phyloP scores from a whole-genome alignment of 139 green algal genomes.

The Picocystis salinarum region DNA sequence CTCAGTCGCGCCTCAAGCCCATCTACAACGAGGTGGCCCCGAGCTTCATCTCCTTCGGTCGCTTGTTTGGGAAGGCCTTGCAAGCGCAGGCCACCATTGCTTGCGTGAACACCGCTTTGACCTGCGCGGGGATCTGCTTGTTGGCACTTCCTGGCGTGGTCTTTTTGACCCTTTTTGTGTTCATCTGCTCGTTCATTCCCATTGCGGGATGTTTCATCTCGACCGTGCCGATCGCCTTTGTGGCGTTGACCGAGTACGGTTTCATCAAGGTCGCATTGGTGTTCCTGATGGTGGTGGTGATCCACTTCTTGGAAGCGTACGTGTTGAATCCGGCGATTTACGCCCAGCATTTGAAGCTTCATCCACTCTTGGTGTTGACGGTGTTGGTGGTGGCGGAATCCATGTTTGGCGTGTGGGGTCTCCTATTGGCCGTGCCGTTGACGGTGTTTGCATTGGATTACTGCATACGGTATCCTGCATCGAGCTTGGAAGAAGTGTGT shows the following conservation, averaged over 20 bases:
- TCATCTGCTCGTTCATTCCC: constrained; percentile 78
- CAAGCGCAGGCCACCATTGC: constrained; percentile 75
- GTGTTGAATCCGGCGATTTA: constrained; percentile 70
- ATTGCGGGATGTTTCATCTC: constrained; percentile 79
- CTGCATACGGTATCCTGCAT: constrained; percentile 24
- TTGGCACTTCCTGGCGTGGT: constrained; percentile 62
- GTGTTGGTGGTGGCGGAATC: constrained; percentile 57
- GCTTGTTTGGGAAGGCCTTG: constrained; percentile 72
- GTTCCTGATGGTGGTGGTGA: constrained; percentile 56
- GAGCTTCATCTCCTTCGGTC: constrained; percentile 50
- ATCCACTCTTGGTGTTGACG: constrained; percentile 65
- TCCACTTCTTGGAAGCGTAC: constrained; percentile 75
- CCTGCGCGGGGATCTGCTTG: constrained; percentile 58
- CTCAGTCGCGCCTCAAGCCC: constrained; percentile 34
- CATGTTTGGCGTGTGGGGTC: constrained; percentile 73
- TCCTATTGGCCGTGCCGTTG: constrained; percentile 75
- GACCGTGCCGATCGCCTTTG: constrained; percentile 66
- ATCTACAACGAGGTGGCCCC: constrained; percentile 79
- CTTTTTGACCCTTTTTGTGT: constrained; percentile 77
- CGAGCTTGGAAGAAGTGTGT: not conserved
- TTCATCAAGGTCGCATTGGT: constrained; percentile 74
- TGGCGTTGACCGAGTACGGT: constrained; percentile 70
- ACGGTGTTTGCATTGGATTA: constrained; percentile 86
- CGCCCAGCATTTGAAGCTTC: constrained; percentile 74
- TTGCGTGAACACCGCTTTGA: constrained; percentile 75